A percentile compares a stretch with the other conserved stretches of the same genome.
phyloP scores from a whole-genome alignment of 495 filamentous ascomycete genomes.

The Penicillium bovifimosum region DNA sequence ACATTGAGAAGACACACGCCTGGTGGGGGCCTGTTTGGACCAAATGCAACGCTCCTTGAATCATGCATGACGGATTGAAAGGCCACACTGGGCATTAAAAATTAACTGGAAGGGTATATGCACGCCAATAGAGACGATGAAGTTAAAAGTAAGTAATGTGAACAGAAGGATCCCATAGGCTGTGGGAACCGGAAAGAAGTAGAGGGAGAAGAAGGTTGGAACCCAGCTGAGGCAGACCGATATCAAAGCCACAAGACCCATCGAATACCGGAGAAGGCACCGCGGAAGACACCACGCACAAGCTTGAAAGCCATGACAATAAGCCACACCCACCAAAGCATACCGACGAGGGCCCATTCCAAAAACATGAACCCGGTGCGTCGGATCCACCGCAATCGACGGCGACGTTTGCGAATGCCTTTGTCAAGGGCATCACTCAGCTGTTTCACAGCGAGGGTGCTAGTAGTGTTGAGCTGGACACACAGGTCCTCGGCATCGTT shows the following conservation, averaged over 20 bases:
- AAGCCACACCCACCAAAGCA: conserved; percentile 83
- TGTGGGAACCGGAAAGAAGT: not conserved
- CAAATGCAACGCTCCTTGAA: conserved; percentile 1
- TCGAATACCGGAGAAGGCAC: conserved; percentile 49
- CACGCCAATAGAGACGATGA: conserved; percentile 2
- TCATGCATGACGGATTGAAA: not conserved
- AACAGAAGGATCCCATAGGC: not conserved
- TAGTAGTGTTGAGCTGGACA: conserved; percentile 65
- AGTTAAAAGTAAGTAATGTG: not conserved
- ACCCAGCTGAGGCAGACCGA: not conserved
- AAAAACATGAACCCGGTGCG: conserved; percentile 63
- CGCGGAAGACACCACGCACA: conserved; percentile 53
- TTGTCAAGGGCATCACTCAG: conserved; percentile 72
- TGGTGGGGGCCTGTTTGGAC: not conserved
- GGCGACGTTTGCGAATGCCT: conserved; percentile 59
- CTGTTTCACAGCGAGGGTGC: conserved; percentile 69
- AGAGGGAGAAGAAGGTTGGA: not conserved
- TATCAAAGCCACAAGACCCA: conserved; percentile 74
- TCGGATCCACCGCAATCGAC: conserved; percentile 68
- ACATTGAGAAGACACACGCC: not conserved
- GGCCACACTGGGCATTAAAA: not conserved
- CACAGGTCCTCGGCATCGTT: conserved; percentile 74
- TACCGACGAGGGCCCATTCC: conserved; percentile 73
- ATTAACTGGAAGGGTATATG: conserved; percentile 7
- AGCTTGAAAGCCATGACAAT: conserved; percentile 65